phyloP scores from a whole-genome alignment of 371 early-diverging fungal species.

The Rhizopus delemar region DNA sequence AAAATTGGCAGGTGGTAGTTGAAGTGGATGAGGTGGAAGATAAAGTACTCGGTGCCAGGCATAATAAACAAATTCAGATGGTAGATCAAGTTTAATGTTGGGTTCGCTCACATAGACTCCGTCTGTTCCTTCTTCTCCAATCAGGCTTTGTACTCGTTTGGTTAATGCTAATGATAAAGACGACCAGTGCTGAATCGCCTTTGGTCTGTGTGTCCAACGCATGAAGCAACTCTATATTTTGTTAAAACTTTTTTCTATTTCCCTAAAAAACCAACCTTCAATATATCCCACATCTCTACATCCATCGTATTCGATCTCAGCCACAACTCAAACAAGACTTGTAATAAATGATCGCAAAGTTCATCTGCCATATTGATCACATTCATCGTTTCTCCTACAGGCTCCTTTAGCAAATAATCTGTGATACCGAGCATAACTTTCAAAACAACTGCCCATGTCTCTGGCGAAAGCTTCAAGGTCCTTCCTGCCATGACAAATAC shows the following conservation, averaged over 20 bases:
- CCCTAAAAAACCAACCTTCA: constrained; percentile 41
- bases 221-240: constrained; percentile 49
- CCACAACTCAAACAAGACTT: constrained; percentile 75
- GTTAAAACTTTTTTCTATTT: background rate
- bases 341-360: constrained; percentile 69
- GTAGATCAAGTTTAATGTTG: constrained; percentile 66
- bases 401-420: constrained; percentile 68
- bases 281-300: constrained; percentile 75
- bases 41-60: constrained; percentile 76
- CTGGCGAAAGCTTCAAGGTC: constrained; percentile 62
- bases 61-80: constrained; percentile 64
- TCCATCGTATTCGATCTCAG: constrained; percentile 62
- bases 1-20: constrained; percentile 65
- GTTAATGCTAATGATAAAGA: constrained; percentile 61
- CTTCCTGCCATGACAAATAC: constrained; percentile 67
- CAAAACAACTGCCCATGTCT: constrained; percentile 77
- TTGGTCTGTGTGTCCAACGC: constrained; percentile 74
- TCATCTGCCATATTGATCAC: constrained; percentile 72
- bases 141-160: constrained; percentile 58
- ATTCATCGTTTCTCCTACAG: constrained; percentile 38
- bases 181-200: constrained; percentile 73
- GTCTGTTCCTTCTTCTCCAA: constrained; percentile 64
- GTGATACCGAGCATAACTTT: constrained; percentile 74
- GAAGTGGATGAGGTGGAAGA: constrained; percentile 65
- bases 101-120: constrained; percentile 57